Conservation (phyloP, 768 basidiomycete species). For the Amanita brunnescens region DNA sequence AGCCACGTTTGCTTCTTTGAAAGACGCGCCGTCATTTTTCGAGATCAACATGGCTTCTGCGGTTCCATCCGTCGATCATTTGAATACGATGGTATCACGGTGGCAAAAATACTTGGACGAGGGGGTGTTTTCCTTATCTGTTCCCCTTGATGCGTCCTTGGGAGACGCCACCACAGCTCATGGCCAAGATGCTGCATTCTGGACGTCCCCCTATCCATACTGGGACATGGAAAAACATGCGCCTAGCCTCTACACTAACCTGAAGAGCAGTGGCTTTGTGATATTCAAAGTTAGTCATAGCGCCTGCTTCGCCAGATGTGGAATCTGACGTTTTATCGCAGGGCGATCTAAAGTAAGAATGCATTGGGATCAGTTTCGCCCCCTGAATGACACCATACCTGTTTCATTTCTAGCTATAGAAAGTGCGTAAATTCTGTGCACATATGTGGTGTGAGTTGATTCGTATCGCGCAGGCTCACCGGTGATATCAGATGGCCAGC, state of each 20-base stretch:
- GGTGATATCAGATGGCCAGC: slow-evolving; percentile 87
- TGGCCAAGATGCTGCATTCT: slow-evolving; percentile 39
- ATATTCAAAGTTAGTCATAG: slow-evolving; percentile 75
- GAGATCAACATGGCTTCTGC: slow-evolving; percentile 17
- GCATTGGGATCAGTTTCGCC: neutral
- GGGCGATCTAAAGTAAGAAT: slow-evolving; percentile 84
- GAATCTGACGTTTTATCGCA: slow-evolving; percentile 17
- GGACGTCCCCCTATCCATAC: slow-evolving; percentile 71
- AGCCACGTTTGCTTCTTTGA: slow-evolving; percentile 45
- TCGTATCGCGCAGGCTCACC: slow-evolving; percentile 52
- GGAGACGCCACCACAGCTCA: slow-evolving; percentile 28
- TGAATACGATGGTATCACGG: slow-evolving; percentile 54
- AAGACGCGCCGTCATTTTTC: slow-evolving; percentile 56
- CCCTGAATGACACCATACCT: neutral
- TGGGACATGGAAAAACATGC: slow-evolving; percentile 60
- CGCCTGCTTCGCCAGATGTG: too few relatives aligned
- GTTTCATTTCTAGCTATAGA: slow-evolving; percentile 47
- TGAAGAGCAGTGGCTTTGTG: slow-evolving; percentile 57
- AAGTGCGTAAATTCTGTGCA: slow-evolving; percentile 44
- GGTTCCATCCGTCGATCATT: slow-evolving; percentile 23
- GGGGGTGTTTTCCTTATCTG: slow-evolving; percentile 67
- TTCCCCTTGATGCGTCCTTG: slow-evolving; percentile 48
- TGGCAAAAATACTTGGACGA: slow-evolving; percentile 66
- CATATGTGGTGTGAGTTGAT: neutral
- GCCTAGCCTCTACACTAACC: slow-evolving; percentile 36